Evolutionary conservation across 805 yeast species (phyloP).

Genomic region (Cyberlindnera bimundalis): DNA sequence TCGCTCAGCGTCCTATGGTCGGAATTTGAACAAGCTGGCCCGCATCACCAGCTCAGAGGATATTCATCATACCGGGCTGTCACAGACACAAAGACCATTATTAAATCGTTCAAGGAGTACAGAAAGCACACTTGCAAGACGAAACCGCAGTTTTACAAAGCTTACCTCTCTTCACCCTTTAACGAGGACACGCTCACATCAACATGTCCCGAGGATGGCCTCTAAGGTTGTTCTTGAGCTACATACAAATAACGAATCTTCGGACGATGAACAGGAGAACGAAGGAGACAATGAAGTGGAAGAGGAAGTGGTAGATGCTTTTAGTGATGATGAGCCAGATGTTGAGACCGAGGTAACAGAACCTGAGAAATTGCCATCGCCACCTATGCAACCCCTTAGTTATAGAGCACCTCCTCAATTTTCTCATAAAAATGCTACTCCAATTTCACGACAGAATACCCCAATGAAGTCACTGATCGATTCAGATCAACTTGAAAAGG

Average conservation of each 20-base stretch:
- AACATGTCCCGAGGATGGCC: constrained; percentile 12
- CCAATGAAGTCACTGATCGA: constrained; percentile 15
- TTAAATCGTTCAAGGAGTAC: constrained; percentile 26
- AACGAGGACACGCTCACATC: constrained; percentile 23
- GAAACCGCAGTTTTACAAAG: constrained; percentile 24
- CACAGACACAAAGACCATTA: constrained; percentile 17
- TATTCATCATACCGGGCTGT: constrained; percentile 3
- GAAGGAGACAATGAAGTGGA: constrained; percentile 15
- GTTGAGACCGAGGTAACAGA: constrained; percentile 6
- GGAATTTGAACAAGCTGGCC: constrained; percentile 24
- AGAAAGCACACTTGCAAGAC: constrained; percentile 18
- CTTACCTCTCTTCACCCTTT: constrained; percentile 22
- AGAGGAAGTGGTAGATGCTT: constrained; percentile 27
- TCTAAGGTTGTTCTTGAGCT: constrained; percentile 20
- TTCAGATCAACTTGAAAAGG: constrained; percentile 9
- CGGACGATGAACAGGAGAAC: constrained; percentile 11
- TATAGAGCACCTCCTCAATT: constrained; percentile 26
- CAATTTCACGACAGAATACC: background rate
- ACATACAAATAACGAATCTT: constrained; percentile 13
- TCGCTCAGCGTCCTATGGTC: constrained; percentile 27
- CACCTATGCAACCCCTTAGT: constrained; percentile 13
- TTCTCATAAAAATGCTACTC: constrained; percentile 19
- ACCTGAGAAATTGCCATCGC: background rate
- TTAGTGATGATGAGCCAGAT: constrained; percentile 21
- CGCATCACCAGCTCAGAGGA: constrained; percentile 24